Percentiles rank a stretch among this genome's conserved stretches.
These are phyloP conservation scores for Pseudozyma hubeiensis DNA, from an alignment of 1,284 basidiomycete genomes.

Conservation along the genomic window DNA sequence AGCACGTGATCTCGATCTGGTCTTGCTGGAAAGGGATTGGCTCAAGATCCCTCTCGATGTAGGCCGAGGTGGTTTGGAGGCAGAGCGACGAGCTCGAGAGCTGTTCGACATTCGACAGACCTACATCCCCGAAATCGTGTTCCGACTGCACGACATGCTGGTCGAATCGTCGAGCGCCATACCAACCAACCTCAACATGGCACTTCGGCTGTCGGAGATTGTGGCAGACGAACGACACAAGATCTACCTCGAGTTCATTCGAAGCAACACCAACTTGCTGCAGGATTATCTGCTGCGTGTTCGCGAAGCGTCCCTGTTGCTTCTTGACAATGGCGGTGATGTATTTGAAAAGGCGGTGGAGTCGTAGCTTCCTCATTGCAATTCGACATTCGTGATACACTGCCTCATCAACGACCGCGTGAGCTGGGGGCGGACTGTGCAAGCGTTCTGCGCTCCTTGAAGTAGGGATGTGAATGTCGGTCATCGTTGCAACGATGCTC, in stretches of 20 bases:
- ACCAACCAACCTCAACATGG: slow-evolving; percentile 80
- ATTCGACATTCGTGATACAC: too few relatives aligned
- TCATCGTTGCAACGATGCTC: too few relatives aligned
- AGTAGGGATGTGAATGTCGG: too few relatives aligned
- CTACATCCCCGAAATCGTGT: slow-evolving; percentile 89
- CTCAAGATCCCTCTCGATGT: slow-evolving; percentile 69
- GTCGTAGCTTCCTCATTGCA: slow-evolving; percentile 8
- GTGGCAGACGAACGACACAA: slow-evolving; percentile 89
- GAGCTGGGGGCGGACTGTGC: too few relatives aligned
- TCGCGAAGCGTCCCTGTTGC: slow-evolving; percentile 52
- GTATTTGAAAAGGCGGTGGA: slow-evolving; percentile 46
- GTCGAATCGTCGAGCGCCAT: slow-evolving; percentile 77
- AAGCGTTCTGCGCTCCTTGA: too few relatives aligned
- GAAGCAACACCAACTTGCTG: slow-evolving; percentile 69
- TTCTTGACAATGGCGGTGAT: slow-evolving; percentile 44
- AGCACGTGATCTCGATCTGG: slow-evolving; percentile 68
- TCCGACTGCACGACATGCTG: slow-evolving; percentile 83
- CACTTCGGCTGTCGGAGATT: slow-evolving; percentile 81
- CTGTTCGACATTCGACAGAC: slow-evolving; percentile 84
- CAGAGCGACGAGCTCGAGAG: slow-evolving; percentile 76
- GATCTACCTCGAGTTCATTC: slow-evolving; percentile 87
- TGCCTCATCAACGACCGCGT: too few relatives aligned
- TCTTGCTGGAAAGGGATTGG: slow-evolving; percentile 72
- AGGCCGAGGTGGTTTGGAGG: slow-evolving; percentile 63
- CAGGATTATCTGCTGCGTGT: slow-evolving; percentile 62